Percentiles rank a stretch among this genome's conserved stretches.
Conservation (phyloP, 805 yeast genomes). For the Nakazawaea laoshanensis region DNA sequence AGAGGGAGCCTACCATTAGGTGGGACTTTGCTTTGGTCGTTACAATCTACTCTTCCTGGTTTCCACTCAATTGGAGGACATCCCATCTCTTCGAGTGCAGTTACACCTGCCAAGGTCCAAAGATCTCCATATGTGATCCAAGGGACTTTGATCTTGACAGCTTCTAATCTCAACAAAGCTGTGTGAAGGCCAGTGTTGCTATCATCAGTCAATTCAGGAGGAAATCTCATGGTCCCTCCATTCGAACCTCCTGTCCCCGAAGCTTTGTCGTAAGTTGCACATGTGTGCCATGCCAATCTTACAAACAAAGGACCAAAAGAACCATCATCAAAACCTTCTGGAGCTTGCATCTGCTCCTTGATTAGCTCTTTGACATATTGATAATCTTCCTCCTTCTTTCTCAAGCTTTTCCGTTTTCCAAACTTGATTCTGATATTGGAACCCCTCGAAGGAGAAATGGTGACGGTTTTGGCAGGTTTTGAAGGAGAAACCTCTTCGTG, state of each 20-base stretch:
- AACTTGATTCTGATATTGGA: constrained; percentile 5
- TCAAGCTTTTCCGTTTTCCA: constrained; percentile 1
- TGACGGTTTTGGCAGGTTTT: too few relatives aligned
- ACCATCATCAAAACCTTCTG: constrained; percentile 51
- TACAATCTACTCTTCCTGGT: constrained; percentile 67
- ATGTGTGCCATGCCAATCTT: constrained; percentile 80
- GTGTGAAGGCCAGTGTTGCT: constrained; percentile 59
- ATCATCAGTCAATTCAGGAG: constrained; percentile 45
- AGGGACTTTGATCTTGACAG: constrained; percentile 47
- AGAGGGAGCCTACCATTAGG: constrained; percentile 69
- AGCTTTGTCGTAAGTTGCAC: constrained; percentile 70
- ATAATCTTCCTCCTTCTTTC: constrained; percentile 14
- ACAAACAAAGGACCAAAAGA: constrained; percentile 73
- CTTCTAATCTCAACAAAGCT: constrained; percentile 48
- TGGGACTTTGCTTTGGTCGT: constrained; percentile 41
- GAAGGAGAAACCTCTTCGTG: too few relatives aligned
- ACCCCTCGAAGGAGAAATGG: background rate
- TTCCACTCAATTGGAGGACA: constrained; percentile 79
- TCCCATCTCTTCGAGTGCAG: constrained; percentile 68
- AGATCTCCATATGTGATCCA: constrained; percentile 77
- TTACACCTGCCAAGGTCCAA: constrained; percentile 73
- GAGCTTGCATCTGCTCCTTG: constrained; percentile 19
- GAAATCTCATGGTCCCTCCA: constrained; percentile 59
- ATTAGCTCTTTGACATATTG: constrained; percentile 28
- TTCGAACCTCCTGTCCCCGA: constrained; percentile 53